Percentiles rank a stretch among this genome's conserved stretches.
Conservation (phyloP, 306 rosid species). For the Psophocarpus tetragonolobus region DNA sequence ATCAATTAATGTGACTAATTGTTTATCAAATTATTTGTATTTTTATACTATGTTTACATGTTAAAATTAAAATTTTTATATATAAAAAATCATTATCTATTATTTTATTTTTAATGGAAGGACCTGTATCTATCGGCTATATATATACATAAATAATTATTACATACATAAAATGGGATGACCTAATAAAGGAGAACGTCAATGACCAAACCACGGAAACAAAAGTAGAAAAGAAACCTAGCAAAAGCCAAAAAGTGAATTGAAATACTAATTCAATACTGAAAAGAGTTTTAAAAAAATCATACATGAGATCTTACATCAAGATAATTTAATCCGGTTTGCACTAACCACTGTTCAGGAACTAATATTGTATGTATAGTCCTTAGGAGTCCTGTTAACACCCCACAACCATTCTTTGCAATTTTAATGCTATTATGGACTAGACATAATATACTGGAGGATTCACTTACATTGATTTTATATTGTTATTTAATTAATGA, state of each 20-base stretch:
- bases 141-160: too few relatives aligned
- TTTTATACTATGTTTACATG: too few relatives aligned
- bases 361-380: neutral
- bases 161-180: neutral
- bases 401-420: neutral
- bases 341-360: neutral
- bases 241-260: conserved; percentile 19
- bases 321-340: neutral
- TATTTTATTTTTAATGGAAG: too few relatives aligned
- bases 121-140: too few relatives aligned
- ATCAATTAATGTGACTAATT: too few relatives aligned
- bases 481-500: too few relatives aligned
- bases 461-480: neutral
- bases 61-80: too few relatives aligned
- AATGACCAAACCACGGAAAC: neutral
- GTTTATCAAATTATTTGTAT: too few relatives aligned
- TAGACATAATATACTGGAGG: neutral
- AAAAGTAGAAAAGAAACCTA: neutral
- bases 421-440: neutral
- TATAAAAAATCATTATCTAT: too few relatives aligned
- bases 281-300: conserved; percentile 12
- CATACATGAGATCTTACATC: conserved; percentile 21
- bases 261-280: conserved; percentile 16
- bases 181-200: conserved; percentile 18
- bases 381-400: conserved; percentile 9